A percentile compares a stretch with the other conserved stretches of the same genome.
phyloP scores from a whole-genome alignment of 169 alveolate genomes.

The Plasmodium coatneyi region DNA sequence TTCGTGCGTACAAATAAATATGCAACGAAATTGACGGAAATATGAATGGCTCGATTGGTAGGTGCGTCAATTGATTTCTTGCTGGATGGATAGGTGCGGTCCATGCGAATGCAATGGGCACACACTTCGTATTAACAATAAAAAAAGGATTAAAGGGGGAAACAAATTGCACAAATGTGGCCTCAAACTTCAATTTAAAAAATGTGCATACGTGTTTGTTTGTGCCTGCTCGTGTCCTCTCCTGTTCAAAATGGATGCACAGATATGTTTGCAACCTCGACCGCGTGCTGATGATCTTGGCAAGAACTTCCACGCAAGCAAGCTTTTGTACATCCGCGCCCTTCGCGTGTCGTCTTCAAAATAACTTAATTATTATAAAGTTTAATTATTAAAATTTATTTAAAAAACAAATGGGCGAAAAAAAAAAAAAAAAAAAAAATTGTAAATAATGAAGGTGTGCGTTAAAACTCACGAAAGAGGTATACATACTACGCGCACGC shows the following conservation, averaged over 20 bases:
- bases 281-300: too few species aligned
- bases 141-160: not conserved
- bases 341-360: not conserved
- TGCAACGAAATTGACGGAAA: not conserved
- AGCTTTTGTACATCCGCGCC: not conserved
- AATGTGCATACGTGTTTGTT: not conserved
- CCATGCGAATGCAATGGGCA: not conserved
- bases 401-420: conserved; percentile 21
- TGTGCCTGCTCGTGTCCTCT: not conserved
- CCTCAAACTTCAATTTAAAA: conserved; percentile 40
- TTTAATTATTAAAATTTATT: conserved; percentile 6
- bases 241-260: not conserved
- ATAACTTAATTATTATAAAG: conserved; percentile 65
- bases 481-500: not conserved
- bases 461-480: conserved; percentile 14
- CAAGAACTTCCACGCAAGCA: not conserved
- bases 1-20: not conserved
- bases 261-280: too few species aligned
- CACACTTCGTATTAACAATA: not conserved
- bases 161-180: conserved; percentile 12
- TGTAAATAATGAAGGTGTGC: not conserved
- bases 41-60: not conserved
- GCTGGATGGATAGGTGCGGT: not conserved
- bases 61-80: not conserved
- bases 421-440: conserved; percentile 22